A percentile compares a stretch with the other conserved stretches of the same genome.
Evolutionary conservation across 306 rosid species (phyloP).

Genomic region (Vachellia pachyceras): DNA sequence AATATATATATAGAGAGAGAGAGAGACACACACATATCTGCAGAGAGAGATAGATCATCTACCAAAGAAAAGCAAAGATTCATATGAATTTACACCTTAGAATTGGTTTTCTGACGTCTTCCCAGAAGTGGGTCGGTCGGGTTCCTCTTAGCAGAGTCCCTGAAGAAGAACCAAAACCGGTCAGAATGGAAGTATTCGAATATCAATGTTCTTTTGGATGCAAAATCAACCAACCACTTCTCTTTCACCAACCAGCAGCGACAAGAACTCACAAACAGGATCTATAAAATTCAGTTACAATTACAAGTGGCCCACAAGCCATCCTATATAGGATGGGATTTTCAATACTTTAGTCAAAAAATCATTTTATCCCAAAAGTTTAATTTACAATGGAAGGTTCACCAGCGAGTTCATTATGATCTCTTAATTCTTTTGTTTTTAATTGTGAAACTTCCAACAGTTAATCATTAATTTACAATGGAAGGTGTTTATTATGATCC

Average conservation of each 20-base stretch:
- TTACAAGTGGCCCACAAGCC: not conserved
- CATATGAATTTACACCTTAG: slow-evolving; percentile 51
- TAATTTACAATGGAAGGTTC: not conserved
- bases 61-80: not conserved
- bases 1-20: no score
- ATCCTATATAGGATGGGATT: not conserved
- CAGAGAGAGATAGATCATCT: no score
- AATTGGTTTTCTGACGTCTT: slow-evolving; percentile 63
- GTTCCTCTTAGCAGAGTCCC: slow-evolving; percentile 74
- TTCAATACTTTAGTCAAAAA: not conserved
- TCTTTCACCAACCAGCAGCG: not conserved
- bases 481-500: not conserved
- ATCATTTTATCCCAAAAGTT: not conserved
- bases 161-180: slow-evolving; percentile 19
- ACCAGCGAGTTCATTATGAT: not conserved
- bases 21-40: no score
- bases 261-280: not conserved
- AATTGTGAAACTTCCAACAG: not conserved
- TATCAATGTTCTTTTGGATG: not conserved
- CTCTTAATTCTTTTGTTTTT: not conserved
- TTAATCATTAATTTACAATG: not conserved
- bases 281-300: not conserved
- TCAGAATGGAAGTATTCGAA: not conserved
- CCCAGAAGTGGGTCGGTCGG: slow-evolving; percentile 78
- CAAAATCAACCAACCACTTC: not conserved